These are phyloP conservation scores for Nidularia pulvinata DNA, from an alignment of 768 basidiomycete genomes.

Conservation along the genomic window DNA sequence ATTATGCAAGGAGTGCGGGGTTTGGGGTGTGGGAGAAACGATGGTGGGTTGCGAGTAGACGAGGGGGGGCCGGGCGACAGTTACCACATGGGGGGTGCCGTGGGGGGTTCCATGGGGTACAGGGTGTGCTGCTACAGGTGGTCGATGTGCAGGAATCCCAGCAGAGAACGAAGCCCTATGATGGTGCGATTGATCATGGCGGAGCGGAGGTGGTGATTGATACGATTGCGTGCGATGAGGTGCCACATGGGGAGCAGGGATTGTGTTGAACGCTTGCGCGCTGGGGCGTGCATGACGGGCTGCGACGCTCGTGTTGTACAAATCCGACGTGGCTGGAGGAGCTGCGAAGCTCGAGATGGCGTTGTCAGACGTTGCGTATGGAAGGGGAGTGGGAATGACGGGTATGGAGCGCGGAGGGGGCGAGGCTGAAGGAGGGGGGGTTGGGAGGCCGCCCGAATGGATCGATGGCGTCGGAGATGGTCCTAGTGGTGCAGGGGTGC, in stretches of 20 bases:
- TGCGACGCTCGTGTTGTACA: too few species aligned
- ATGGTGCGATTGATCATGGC: constrained; percentile 3
- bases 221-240: constrained; percentile 10
- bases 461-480: background rate
- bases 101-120: too few species aligned
- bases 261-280: background rate
- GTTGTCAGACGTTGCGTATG: too few species aligned
- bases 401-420: background rate
- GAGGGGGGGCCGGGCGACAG: too few species aligned
- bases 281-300: background rate
- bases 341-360: too few species aligned
- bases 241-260: background rate
- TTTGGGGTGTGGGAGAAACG: too few species aligned
- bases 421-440: background rate
- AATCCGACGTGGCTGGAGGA: too few species aligned
- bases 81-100: too few species aligned
- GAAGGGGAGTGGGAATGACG: background rate
- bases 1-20: background rate
- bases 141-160: background rate
- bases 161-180: background rate
- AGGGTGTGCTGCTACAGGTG: too few species aligned
- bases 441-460: background rate
- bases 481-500: too few species aligned
- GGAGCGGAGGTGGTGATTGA: constrained; percentile 5
- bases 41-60: too few species aligned